These are phyloP conservation scores for Schizochytrium sp. DNA, from an alignment of 108 stramenopile species.

Conservation along the genomic window DNA sequence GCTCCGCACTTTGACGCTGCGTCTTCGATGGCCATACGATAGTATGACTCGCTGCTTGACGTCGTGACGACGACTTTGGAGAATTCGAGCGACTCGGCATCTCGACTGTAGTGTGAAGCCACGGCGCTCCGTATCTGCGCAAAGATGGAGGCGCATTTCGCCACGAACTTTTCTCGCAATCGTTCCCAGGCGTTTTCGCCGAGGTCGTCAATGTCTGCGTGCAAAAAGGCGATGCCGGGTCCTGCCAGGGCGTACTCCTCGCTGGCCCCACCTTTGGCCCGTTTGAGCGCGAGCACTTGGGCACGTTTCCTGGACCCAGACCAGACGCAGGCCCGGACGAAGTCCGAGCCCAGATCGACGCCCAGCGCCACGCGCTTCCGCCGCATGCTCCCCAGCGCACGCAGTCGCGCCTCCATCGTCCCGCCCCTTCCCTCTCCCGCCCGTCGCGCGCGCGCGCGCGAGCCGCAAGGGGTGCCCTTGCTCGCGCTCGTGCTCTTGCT, in stretches of 20 bases:
- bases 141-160: background rate
- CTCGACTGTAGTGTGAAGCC: background rate
- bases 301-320: background rate
- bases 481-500: no score
- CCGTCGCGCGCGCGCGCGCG: no score
- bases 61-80: background rate
- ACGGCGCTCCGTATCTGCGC: background rate
- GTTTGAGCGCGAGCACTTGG: background rate
- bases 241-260: background rate
- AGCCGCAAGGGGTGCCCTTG: no score
- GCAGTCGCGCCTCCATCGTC: background rate
- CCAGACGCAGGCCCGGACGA: background rate
- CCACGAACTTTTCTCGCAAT: background rate
- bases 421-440: no score
- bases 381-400: background rate
- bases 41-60: background rate
- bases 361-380: constrained; percentile 10
- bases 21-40: background rate
- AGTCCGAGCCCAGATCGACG: background rate
- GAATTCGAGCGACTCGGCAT: background rate
- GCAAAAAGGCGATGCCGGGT: background rate
- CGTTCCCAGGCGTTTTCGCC: background rate
- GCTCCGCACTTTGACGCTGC: background rate
- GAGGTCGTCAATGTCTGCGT: background rate
- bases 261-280: background rate